A percentile compares a stretch with the other conserved stretches of the same genome.
Conservation (phyloP, 2,329 filamentous ascomycete genomes). For the Colletotrichum gigasporum region DNA sequence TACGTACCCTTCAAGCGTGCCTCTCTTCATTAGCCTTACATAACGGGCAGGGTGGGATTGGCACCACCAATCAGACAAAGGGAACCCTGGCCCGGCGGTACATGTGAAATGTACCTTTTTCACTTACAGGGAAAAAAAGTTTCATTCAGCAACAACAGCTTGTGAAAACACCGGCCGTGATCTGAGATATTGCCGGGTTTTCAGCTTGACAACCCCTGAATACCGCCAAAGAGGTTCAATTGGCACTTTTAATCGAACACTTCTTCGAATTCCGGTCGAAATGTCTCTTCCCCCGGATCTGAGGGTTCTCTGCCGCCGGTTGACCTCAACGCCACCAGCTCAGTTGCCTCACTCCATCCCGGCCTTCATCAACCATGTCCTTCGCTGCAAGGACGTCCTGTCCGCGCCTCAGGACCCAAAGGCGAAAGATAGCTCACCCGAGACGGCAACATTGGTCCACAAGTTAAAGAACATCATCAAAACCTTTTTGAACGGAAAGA, state of each 20-base stretch:
- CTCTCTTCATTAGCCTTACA: slow-evolving; percentile 3
- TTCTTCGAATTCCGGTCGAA: background rate
- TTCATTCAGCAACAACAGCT: slow-evolving; percentile 26
- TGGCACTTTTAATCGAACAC: background rate
- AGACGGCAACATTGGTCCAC: slow-evolving; percentile 77
- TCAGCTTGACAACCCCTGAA: background rate
- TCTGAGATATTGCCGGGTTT: background rate
- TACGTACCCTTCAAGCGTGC: background rate
- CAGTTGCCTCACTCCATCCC: slow-evolving; percentile 80
- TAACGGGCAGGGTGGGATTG: background rate
- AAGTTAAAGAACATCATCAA: slow-evolving; percentile 83
- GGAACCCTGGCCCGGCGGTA: background rate
- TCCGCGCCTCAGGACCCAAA: slow-evolving; percentile 70
- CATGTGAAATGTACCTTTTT: slow-evolving; percentile 26
- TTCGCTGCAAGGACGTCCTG: slow-evolving; percentile 68
- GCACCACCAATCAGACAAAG: background rate
- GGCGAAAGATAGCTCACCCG: slow-evolving; percentile 68
- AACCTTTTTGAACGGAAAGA: slow-evolving; percentile 81
- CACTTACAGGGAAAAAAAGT: slow-evolving; percentile 31
- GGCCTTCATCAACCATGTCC: slow-evolving; percentile 69
- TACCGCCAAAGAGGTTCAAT: background rate
- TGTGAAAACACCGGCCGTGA: slow-evolving; percentile 5
- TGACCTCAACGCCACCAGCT: slow-evolving; percentile 76
- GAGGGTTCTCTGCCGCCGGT: slow-evolving; percentile 71
- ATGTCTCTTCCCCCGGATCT: slow-evolving; percentile 65